Evolutionary conservation across 2,329 filamentous ascomycete genomes (phyloP), one percentile per base, ranked within the genome.

Genomic region (Meredithiella fracta): DNA sequence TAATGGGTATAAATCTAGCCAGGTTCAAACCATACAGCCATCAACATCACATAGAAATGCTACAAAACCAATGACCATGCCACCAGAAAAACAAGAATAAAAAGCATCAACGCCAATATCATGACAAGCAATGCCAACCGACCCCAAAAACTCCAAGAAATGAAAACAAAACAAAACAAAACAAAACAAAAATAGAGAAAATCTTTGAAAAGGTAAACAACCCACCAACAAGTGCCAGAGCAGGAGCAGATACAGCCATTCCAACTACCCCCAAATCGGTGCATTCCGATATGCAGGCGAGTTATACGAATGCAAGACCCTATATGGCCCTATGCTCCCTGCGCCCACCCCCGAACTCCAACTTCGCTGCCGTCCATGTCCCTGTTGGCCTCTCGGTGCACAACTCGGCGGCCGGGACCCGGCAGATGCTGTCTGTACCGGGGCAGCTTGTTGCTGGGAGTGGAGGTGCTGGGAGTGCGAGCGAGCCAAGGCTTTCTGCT

Each of bases 281-380:
- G 68, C 71, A 37, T 73, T 70, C 26, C 70, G 70, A 61, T 80
- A 79, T 4, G 76, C 74, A 3, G 76, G 76, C 3, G 76, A 77
- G 62, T 78, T 77, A 61, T 79, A 78, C 64, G 75, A 79, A 65
- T 79, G 77, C 7, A 79, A 66, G 9, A 79, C 68, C 1, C 76
- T 73, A 59, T 74, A 79, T 7, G 73, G 74, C 11, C 65, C 61
- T 51, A 34, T 59, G 60, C 29, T 44, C n/a, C 54, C 57, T 5
- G 44, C 25, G 9, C 51, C 51, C n/a, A 37, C 55, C 50, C 63
- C 57, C 17, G 64, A 64, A 37, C 66, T 67, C 42, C 65, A 62
- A 59, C 70, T 73, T 40, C 66, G 65, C 59, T 70, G 68, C 20
- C 69, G 66, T 53, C 62, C 55, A 54, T 73, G 71, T n/a, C 62